A percentile compares a stretch with the other conserved stretches of the same genome.
Evolutionary conservation across 2,329 filamentous ascomycete species (phyloP).

Genomic region (Apiospora kogelbergensis): DNA sequence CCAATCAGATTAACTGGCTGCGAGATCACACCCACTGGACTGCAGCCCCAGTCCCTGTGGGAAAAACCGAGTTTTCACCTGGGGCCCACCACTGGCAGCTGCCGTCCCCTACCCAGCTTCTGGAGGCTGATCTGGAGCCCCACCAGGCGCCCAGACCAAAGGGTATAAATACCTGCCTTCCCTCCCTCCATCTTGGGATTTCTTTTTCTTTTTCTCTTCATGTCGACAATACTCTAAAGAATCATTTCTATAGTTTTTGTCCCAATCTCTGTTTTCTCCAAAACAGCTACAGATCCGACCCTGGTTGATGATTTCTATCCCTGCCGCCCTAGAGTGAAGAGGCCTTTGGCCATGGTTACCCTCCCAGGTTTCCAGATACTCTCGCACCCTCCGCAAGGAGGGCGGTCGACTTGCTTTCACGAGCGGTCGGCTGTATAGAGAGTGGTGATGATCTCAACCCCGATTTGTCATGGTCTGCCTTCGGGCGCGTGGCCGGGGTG

Average conservation of each 20-base stretch:
- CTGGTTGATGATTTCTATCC: conserved; percentile 93
- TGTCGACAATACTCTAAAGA: conserved; percentile 65
- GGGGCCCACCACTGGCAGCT: not conserved
- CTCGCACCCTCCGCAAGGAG: conserved; percentile 62
- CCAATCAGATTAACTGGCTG: not conserved
- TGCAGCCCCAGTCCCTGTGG: not conserved
- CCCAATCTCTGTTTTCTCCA: conserved; percentile 87
- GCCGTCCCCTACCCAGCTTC: not conserved
- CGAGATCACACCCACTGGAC: not conserved
- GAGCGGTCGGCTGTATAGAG: conserved; percentile 65
- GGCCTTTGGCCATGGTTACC: conserved; percentile 44
- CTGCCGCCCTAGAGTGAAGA: conserved; percentile 87
- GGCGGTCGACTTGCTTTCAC: conserved; percentile 42
- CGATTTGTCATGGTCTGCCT: conserved; percentile 60
- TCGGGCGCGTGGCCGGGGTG: conserved; percentile 77
- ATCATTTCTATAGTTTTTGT: conserved; percentile 98
- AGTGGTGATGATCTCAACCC: conserved; percentile 96
- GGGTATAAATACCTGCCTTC: conserved; percentile 39
- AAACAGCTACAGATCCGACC: conserved; percentile 91
- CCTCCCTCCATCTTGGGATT: conserved; percentile 26
- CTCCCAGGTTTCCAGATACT: conserved; percentile 31
- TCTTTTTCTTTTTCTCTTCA: conserved; percentile 46
- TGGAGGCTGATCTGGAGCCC: not conserved
- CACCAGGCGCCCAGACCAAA: not conserved
- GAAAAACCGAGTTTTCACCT: not conserved